Conservation (phyloP, 78 protist genomes). For the Paratrimastix pyriformis region DNA sequence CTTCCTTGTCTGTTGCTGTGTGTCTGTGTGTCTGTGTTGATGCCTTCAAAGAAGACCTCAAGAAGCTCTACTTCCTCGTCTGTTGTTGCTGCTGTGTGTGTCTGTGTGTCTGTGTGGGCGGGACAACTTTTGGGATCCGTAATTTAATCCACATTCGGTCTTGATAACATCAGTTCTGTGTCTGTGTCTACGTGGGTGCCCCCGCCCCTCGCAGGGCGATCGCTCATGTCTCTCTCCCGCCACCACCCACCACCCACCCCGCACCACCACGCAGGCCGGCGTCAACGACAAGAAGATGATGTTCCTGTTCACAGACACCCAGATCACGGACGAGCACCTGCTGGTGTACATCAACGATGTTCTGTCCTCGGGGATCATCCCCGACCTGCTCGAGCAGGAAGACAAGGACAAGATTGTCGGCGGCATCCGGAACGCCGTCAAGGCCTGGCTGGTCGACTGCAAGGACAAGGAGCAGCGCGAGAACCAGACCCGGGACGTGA, state of each 20-base stretch:
- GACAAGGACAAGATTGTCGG: constrained; percentile 38
- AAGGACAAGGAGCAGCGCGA: too few relatives aligned
- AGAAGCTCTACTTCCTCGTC: constrained; percentile 32
- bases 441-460: constrained; percentile 41
- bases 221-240: neutral
- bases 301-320: constrained; percentile 59
- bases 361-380: constrained; percentile 57
- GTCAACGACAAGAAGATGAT: neutral
- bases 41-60: constrained; percentile 40
- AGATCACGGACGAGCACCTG: constrained; percentile 53
- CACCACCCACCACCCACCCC: too few relatives aligned
- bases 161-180: too few relatives aligned
- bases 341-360: constrained; percentile 63
- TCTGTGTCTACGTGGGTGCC: constrained; percentile 34
- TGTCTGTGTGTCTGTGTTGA: too few relatives aligned
- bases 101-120: too few relatives aligned
- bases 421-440: constrained; percentile 42
- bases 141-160: constrained; percentile 24
- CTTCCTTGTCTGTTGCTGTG: too few relatives aligned
- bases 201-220: too few relatives aligned
- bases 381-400: constrained; percentile 55
- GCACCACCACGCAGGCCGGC: constrained; percentile 33
- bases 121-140: constrained; percentile 26
- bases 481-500: too few relatives aligned
- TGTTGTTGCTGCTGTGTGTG: too few relatives aligned